Evolutionary conservation across 169 alveolate genomes (phyloP), one percentile per base, ranked within the genome.

Genomic region (Plasmodium sp.): DNA sequence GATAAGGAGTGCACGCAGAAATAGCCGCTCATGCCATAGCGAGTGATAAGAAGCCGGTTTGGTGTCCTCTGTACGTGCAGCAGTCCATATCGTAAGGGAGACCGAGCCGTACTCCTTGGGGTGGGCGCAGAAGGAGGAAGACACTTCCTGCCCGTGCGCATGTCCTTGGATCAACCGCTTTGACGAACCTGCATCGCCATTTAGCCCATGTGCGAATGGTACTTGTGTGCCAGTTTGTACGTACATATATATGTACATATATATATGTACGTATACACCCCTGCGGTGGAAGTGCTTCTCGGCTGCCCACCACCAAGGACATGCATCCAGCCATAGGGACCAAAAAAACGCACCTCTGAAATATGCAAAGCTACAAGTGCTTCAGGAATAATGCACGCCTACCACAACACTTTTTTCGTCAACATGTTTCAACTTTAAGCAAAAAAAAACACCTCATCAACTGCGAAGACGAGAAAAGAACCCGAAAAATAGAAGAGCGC

Each of bases 361-460:
- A 92, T 92, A 81, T 92, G 95, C 95, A 56, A 79, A 77, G 82
- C 62, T 88, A 88, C 56, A 88, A 79, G 10, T 45, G 73, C 81
- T 79, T 88, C 51, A 88, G 81, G 39, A 77, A 62, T 16, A 80
- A 72, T 56, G 14, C 94, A 88, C 34, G 4, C 7, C 48, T 36
- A 79, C 45, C 83, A 75, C 71, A 72, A 12, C 58, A 10, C 51
- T 71, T 81, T 81, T 92, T 72, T 92, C 82, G 92, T 92, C 84
- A 92, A 81, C 79, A 92, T 92, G 95, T 41, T 54, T 72, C 91
- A 80, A 88, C 91, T 88, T 88, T 88, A 88, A 88, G 58, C 7
- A 80, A 79, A 77, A 43, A 77, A 81, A 92, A 43, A 0, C 12
- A 5, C 48, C 72, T 43, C 72, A 14, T 81, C 48, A 45, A 43